phyloP scores from a whole-genome alignment of 2,329 filamentous ascomycete species.

The Botrytis aclada region DNA sequence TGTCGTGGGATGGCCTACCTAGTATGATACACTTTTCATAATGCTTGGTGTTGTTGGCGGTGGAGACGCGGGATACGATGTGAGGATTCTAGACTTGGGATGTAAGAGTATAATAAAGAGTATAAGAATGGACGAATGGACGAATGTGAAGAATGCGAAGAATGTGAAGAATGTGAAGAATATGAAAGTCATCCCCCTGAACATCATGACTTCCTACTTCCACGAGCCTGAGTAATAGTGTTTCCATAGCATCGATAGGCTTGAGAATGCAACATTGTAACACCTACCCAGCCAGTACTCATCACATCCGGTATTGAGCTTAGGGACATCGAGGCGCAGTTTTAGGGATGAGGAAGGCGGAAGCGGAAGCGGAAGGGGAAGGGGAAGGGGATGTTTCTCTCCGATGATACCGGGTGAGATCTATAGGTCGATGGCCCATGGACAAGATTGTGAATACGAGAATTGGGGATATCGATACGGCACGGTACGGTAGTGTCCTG shows the following conservation, averaged over 20 bases:
- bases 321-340: not conserved
- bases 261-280: not conserved
- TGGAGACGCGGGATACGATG: not conserved
- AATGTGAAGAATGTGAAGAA: too few species aligned
- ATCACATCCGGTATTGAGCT: not conserved
- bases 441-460: not conserved
- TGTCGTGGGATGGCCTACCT: not conserved
- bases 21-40: not conserved
- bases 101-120: too few species aligned
- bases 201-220: not conserved
- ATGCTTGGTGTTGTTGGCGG: not conserved
- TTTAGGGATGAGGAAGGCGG: not conserved
- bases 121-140: too few species aligned
- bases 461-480: not conserved
- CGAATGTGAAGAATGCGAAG: not conserved
- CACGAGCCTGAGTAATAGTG: not conserved
- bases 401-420: not conserved
- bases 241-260: not conserved
- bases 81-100: not conserved
- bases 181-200: not conserved
- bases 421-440: not conserved
- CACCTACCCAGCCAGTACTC: too few species aligned
- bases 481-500: not conserved
- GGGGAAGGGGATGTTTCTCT: not conserved
- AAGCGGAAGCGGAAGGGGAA: too few species aligned